Percentiles rank a stretch among this genome's conserved stretches.
phyloP scores from a whole-genome alignment of 202 grass and related monocot species.

The Carex sylvatica region DNA sequence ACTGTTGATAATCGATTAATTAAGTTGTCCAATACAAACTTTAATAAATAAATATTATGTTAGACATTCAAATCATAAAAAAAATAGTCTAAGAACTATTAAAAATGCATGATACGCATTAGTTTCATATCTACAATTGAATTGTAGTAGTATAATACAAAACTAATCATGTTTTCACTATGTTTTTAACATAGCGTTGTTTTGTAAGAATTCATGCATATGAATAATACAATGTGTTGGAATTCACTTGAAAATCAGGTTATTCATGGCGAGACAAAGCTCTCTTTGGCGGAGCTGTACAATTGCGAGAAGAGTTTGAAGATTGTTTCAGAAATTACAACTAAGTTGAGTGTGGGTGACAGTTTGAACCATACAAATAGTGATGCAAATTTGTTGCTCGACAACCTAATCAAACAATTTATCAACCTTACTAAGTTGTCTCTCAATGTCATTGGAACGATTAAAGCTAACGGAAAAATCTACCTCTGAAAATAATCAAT shows the following conservation, averaged over 20 bases:
- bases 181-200: neutral
- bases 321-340: neutral
- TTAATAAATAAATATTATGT: neutral
- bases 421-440: constrained; percentile 1
- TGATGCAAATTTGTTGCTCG: neutral
- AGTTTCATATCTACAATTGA: neutral
- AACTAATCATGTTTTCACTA: neutral
- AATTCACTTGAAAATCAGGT: neutral
- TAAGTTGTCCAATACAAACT: neutral
- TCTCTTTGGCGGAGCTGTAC: neutral
- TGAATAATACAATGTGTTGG: neutral
- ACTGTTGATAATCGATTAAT: neutral
- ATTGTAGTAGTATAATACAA: neutral
- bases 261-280: neutral
- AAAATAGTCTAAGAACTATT: neutral
- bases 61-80: neutral
- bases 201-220: neutral
- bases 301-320: neutral
- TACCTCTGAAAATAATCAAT: neutral
- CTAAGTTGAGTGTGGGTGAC: neutral
- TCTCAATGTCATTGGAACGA: neutral
- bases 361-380: neutral
- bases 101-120: neutral
- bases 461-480: neutral
- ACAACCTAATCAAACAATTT: neutral